Evolutionary conservation across 257 asterid genomes (phyloP), one percentile per base, ranked within the genome.

Genomic region (Solanum medicagineum): DNA sequence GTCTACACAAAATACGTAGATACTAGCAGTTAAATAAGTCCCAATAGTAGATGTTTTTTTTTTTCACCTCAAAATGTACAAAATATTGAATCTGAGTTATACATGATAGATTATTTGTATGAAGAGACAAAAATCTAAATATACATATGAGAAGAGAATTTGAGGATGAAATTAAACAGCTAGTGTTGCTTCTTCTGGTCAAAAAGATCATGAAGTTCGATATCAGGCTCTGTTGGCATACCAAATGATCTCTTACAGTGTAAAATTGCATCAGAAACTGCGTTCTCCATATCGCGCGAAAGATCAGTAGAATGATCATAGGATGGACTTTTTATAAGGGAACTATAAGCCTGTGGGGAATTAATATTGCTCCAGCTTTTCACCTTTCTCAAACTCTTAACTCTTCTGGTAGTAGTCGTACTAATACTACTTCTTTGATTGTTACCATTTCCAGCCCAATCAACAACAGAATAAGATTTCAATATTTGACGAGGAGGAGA

Each of bases 191-290:
- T 53, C 10, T 9, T 73, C 15, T 5, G 59, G 44, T 7, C 26
- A 56, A 49, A 3, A n/a, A 9, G 70, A n/a, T 75, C 82, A 49
- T 49, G 32, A 71, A 42, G 80, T 10, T 40, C 26, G 17, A 14
- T 13, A 36, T 69, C 70, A 81, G 17, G 70, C 79, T 73, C 80
- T 66, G 81, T 45, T 32, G 24, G 32, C 90, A 87, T 87, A 90
- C 93, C 93, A 82, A 90, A 89, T 87, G 96, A 93, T 89, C 90
- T 89, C 79, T 93, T 93, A 86, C 96, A 93, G 86, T 93, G 91
- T 53, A 91, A 87, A 83, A 93, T 92, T 51, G 96, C 96, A 84
- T 93, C 94, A 87, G 90, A 86, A 74, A 93, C 89, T 7, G 94
- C 89, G 87, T 86, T 89, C 88, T 93, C 94, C 60, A 81, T 89